Conservation (phyloP, 768 basidiomycete genomes). For the Xerocomellus chrysenteron region DNA sequence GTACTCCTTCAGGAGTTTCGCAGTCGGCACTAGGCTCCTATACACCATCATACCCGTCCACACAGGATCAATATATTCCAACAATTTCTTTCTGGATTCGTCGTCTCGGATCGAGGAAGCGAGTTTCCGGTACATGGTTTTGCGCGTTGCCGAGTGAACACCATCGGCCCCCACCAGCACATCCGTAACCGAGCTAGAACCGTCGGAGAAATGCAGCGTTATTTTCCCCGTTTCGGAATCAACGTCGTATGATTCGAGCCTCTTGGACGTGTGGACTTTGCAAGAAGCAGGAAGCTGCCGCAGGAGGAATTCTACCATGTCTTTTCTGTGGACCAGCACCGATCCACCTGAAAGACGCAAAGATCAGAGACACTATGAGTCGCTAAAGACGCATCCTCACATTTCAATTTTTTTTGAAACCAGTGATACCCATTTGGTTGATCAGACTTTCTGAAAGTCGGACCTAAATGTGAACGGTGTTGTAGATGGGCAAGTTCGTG, state of each 20-base stretch:
- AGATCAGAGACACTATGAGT: neutral
- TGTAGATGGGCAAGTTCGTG: neutral
- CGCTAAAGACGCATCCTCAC: constrained; percentile 11
- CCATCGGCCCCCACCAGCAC: constrained; percentile 46
- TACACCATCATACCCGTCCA: constrained; percentile 42
- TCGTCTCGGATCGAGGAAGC: constrained; percentile 8
- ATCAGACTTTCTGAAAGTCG: constrained; percentile 34
- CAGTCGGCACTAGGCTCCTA: constrained; percentile 35
- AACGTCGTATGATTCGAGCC: constrained; percentile 31
- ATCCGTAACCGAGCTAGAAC: constrained; percentile 35
- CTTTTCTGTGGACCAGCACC: constrained; percentile 37
- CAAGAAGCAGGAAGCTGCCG: constrained; percentile 29
- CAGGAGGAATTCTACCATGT: constrained; percentile 35
- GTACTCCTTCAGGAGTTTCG: constrained; percentile 29
- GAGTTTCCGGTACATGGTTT: constrained; percentile 22
- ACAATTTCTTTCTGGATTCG: constrained; percentile 5
- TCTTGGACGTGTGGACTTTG: constrained; percentile 36
- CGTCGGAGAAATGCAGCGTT: constrained; percentile 38
- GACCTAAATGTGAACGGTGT: constrained; percentile 12
- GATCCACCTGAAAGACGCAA: constrained; percentile 25
- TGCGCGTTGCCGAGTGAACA: constrained; percentile 37
- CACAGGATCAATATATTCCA: constrained; percentile 31
- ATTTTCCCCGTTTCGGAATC: constrained; percentile 24
- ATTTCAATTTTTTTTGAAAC: constrained; percentile 22
- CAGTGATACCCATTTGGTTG: constrained; percentile 32